Percentiles rank a stretch among this genome's conserved stretches.
phyloP scores from a whole-genome alignment of 495 filamentous ascomycete species.

The Aspergillus egyptiacus region DNA sequence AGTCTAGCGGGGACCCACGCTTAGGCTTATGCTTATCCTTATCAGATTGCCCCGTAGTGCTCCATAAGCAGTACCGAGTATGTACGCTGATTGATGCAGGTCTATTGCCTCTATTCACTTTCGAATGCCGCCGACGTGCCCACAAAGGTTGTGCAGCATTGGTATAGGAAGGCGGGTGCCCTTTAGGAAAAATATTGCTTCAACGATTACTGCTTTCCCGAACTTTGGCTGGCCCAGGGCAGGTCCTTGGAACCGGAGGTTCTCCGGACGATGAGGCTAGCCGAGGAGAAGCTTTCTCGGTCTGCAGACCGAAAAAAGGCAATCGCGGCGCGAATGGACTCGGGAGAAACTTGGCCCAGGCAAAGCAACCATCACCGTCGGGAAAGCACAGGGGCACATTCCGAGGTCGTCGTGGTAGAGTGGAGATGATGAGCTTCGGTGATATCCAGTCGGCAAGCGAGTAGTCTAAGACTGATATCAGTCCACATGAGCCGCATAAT shows the following conservation, averaged over 20 bases:
- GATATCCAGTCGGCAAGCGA: no score
- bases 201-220: slow-evolving; percentile 32
- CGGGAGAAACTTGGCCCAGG: slow-evolving; percentile 28
- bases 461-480: no score
- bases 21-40: slow-evolving; percentile 7
- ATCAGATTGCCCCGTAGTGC: neutral
- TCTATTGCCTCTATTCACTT: no score
- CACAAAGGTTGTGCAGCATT: slow-evolving; percentile 35
- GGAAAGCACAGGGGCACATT: no score
- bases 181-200: slow-evolving; percentile 32
- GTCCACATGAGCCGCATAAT: no score
- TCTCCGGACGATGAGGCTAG: neutral
- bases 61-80: no score
- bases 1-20: no score
- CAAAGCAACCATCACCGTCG: slow-evolving; percentile 25
- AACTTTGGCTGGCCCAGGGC: slow-evolving; percentile 27
- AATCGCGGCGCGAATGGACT: slow-evolving; percentile 38
- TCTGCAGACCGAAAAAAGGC: slow-evolving; percentile 43
- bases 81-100: no score
- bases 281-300: slow-evolving; percentile 26
- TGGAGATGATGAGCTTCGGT: no score
- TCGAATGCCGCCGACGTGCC: slow-evolving; percentile 33
- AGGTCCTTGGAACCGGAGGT: slow-evolving; percentile 1
- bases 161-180: slow-evolving; percentile 32
- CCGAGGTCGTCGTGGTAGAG: no score